Evolutionary conservation across 2,329 filamentous ascomycete species (phyloP).

Genomic region (Cladophialophora carrionii): DNA sequence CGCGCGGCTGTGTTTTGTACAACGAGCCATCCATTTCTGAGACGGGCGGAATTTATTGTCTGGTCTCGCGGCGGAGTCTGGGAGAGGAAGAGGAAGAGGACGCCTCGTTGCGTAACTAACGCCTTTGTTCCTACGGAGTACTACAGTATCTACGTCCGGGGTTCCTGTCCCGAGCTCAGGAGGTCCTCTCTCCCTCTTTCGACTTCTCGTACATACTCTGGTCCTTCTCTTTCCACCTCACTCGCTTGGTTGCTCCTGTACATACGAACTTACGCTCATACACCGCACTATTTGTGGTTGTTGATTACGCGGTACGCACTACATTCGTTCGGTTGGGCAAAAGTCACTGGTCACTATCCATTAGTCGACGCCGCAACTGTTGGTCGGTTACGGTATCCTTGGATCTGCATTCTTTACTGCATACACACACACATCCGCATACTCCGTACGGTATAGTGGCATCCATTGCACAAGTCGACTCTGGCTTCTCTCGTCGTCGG

Average conservation of each 20-base stretch:
- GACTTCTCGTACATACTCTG: neutral
- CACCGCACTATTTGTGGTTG: neutral
- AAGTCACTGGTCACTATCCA: neutral
- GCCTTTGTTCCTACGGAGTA: neutral
- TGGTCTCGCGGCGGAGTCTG: neutral
- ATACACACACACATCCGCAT: neutral
- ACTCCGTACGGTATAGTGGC: no score
- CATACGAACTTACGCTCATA: neutral
- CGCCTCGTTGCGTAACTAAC: neutral
- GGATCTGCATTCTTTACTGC: neutral
- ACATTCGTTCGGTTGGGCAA: neutral
- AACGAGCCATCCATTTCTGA: neutral
- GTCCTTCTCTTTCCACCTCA: neutral
- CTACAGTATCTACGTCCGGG: no score
- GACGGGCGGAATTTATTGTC: neutral
- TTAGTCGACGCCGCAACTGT: neutral
- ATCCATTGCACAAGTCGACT: neutral
- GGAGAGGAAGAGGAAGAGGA: neutral
- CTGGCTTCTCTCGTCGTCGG: neutral
- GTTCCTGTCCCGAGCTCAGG: neutral
- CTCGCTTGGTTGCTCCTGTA: neutral
- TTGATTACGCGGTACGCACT: neutral
- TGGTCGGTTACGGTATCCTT: neutral
- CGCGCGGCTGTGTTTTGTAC: neutral
- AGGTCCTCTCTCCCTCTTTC: neutral